Evolutionary conservation across 257 asterid species (phyloP), one percentile per base, ranked within the genome.

Genomic region (Cruciata laevipes): DNA sequence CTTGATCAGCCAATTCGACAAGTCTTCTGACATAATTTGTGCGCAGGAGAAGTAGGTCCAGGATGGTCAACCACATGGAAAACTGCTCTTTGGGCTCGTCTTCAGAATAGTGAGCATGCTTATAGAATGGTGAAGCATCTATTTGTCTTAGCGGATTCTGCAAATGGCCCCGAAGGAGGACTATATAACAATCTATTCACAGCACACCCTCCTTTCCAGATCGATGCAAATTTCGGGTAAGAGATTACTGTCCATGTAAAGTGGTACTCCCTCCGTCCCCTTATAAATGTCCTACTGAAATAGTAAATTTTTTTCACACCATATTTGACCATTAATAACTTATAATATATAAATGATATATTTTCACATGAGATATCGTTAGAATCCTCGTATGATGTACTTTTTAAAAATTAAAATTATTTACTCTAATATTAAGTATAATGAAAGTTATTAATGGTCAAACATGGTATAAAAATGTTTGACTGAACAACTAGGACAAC

Each of bases 41-140:
- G 37, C 9, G 23, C 84, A 90, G 96, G 95, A 64, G 92, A 77
- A 77, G 83, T 82, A 21, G 97, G 95, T 65, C 97, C 94, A 11
- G 95, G 95, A 62, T 86, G 97, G 95, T 90, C 96, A 7, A 86
- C 95, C 5, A 73, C 79, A 44, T 90, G 95, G 96, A 90, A 87
- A 81, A 73, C 84, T 24, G 81, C 91, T 24, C 65, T 86, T 32
- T 83, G 92, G 96, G 90, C 90, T 0, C 95, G 87, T 24, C 91
- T 90, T 74, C 84, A 59, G 24, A 72, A 87, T 72, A 81, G 86
- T 57, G 83, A 82, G 68, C 82, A 82, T 56, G 83, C 97, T 30
- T 87, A 86, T 67, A 78, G 75, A 16, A 89, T 89, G 97, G 82
- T 90, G 3, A 87, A 83, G 71, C 94, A 83, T 77, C 59, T 83